A percentile compares a stretch with the other conserved stretches of the same genome.
Evolutionary conservation across 169 alveolate species (phyloP).

Genomic region (Cryptosporidium xiaoi): DNA sequence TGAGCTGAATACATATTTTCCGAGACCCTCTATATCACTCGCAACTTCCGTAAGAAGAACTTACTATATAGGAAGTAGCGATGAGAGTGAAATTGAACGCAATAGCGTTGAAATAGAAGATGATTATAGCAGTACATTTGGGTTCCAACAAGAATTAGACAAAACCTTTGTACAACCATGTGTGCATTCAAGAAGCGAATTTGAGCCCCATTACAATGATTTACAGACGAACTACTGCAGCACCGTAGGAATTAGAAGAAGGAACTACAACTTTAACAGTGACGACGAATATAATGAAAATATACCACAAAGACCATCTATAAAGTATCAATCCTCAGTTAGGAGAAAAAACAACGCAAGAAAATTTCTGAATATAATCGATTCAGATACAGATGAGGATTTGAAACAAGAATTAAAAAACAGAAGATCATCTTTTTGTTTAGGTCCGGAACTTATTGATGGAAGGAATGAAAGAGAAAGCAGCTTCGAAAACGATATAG

Average conservation of each 20-base stretch:
- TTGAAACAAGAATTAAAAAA: neutral
- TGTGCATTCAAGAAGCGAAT: constrained; percentile 20
- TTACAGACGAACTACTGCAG: neutral
- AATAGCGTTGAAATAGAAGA: neutral
- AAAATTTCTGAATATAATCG: constrained; percentile 9
- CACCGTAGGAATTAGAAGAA: constrained; percentile 14
- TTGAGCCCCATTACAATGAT: neutral
- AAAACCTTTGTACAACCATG: constrained; percentile 37
- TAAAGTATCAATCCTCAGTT: constrained; percentile 68
- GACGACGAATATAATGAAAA: constrained; percentile 15
- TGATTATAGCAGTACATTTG: neutral
- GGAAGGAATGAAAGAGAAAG: neutral
- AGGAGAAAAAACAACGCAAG: constrained; percentile 46
- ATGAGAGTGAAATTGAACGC: constrained; percentile 6
- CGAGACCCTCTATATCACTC: constrained; percentile 41
- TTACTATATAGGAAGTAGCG: constrained; percentile 25
- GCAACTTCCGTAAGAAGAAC: constrained; percentile 47
- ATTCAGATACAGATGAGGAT: constrained; percentile 39
- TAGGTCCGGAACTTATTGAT: constrained; percentile 64
- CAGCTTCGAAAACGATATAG: neutral
- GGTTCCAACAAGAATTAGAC: neutral
- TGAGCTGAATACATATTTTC: neutral
- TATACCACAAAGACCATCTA: constrained; percentile 19
- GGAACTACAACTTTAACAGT: constrained; percentile 11
- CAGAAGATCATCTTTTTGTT: constrained; percentile 62